Evolutionary conservation across 768 basidiomycete genomes (phyloP).

Genomic region (Podaxis carcinomalis): DNA sequence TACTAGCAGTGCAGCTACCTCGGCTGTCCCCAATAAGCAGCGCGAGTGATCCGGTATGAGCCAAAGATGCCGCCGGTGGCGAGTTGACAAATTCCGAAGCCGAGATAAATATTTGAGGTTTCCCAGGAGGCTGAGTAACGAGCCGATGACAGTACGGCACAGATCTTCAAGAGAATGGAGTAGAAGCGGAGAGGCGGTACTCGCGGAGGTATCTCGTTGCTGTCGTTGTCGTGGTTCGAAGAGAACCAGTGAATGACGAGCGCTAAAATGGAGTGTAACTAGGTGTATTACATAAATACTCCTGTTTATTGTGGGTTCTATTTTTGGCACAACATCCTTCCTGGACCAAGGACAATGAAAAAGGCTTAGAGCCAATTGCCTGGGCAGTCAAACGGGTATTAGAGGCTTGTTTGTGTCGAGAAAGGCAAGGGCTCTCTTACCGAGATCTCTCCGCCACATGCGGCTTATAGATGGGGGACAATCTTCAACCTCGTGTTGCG

Average conservation of each 20-base stretch:
- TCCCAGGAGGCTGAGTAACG: not conserved
- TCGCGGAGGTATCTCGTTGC: not conserved
- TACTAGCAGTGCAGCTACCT: not conserved
- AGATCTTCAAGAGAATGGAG: not conserved
- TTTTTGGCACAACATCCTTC: not conserved
- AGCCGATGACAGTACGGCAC: not conserved
- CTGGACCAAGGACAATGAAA: too few relatives aligned
- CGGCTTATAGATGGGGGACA: too few relatives aligned
- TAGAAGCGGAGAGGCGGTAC: not conserved
- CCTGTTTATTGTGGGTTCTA: not conserved
- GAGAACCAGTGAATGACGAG: not conserved
- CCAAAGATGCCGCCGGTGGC: not conserved
- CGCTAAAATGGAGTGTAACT: not conserved
- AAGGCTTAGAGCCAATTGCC: too few relatives aligned
- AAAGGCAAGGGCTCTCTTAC: too few relatives aligned
- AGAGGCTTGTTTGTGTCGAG: too few relatives aligned
- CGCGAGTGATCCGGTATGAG: not conserved
- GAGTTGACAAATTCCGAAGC: not conserved
- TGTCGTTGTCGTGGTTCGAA: not conserved
- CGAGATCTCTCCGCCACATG: too few relatives aligned
- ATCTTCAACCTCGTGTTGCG: too few relatives aligned
- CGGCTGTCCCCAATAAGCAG: not conserved
- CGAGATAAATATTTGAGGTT: not conserved
- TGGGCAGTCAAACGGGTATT: too few relatives aligned
- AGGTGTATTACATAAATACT: not conserved